These are phyloP conservation scores for Candida tetrigidarum DNA, from an alignment of 1,139 yeast genomes.

Conservation along the genomic window DNA sequence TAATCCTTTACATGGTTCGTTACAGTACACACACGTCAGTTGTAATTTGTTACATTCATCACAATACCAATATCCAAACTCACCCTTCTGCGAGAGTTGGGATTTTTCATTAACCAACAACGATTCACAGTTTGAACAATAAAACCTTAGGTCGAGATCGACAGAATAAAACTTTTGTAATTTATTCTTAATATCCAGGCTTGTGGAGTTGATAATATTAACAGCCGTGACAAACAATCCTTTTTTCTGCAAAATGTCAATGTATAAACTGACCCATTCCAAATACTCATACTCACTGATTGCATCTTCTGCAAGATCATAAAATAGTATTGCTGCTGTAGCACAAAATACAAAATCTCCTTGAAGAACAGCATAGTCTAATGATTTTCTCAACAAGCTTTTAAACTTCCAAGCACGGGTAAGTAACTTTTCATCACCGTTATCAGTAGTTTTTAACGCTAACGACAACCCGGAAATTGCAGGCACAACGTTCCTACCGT, in stretches of 20 bases:
- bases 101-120: conserved; percentile 67
- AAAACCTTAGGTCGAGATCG: conserved; percentile 57
- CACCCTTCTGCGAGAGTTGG: conserved; percentile 36
- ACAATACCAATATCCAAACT: conserved; percentile 85
- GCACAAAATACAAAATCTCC: conserved; percentile 72
- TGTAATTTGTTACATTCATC: conserved; percentile 64
- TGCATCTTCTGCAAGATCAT: conserved; percentile 29
- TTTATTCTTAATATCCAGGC: conserved; percentile 36
- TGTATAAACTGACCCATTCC: conserved; percentile 63
- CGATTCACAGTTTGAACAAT: conserved; percentile 70
- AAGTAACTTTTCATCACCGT: conserved; percentile 29
- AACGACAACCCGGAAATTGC: conserved; percentile 33
- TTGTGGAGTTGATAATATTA: conserved; percentile 54
- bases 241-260: conserved; percentile 57
- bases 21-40: conserved; percentile 79
- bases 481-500: conserved; percentile 3
- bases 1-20: conserved; percentile 76
- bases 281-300: conserved; percentile 25
- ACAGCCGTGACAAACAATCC: conserved; percentile 62
- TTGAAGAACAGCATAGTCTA: conserved; percentile 58
- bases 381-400: conserved; percentile 42
- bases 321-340: conserved; percentile 61
- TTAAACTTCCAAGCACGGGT: conserved; percentile 38
- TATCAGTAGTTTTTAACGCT: conserved; percentile 25
- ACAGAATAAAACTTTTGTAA: conserved; percentile 52